These are phyloP conservation scores for Pythium aphanidermatum DNA, from an alignment of 352 stramenopile species.

Conservation along the genomic window DNA sequence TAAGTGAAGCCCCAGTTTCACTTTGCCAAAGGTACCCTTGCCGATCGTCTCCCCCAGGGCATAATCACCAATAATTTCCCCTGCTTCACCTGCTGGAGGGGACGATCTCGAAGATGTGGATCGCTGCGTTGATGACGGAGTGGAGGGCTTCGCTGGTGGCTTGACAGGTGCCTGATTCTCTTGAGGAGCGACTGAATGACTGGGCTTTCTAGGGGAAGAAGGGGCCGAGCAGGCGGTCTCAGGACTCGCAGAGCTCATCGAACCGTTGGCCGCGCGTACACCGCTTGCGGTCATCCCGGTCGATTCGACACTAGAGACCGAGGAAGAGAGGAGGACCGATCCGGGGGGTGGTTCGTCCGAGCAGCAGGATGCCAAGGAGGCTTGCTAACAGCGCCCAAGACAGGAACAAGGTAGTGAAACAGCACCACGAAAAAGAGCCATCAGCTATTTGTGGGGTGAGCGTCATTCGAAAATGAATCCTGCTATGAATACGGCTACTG, in stretches of 20 bases:
- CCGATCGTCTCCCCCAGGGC: slow-evolving; percentile 89
- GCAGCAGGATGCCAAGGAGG: neutral
- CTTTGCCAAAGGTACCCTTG: slow-evolving; percentile 93
- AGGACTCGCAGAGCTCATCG: slow-evolving; percentile 5
- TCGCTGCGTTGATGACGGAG: neutral
- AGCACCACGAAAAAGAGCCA: neutral
- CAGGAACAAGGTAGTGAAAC: neutral
- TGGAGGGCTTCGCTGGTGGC: neutral
- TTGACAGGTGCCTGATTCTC: slow-evolving; percentile 17
- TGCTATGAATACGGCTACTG: slow-evolving; percentile 17
- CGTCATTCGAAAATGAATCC: too few relatives aligned
- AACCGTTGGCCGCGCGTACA: slow-evolving; percentile 3
- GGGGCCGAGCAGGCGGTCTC: neutral
- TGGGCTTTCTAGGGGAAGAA: slow-evolving; percentile 12
- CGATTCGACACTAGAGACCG: neutral
- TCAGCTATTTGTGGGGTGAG: slow-evolving; percentile 3
- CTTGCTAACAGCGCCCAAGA: neutral
- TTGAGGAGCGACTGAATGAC: neutral
- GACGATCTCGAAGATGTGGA: too few relatives aligned
- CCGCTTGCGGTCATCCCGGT: slow-evolving; percentile 15
- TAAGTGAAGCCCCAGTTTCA: slow-evolving; percentile 84
- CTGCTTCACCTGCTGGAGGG: slow-evolving; percentile 4
- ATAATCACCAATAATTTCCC: slow-evolving; percentile 81
- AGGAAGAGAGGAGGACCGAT: too few relatives aligned
- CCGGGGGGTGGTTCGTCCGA: too few relatives aligned